A percentile compares a stretch with the other conserved stretches of the same genome.
Evolutionary conservation across 352 stramenopile genomes (phyloP).

Genomic region (Nothophytophthora sp.): DNA sequence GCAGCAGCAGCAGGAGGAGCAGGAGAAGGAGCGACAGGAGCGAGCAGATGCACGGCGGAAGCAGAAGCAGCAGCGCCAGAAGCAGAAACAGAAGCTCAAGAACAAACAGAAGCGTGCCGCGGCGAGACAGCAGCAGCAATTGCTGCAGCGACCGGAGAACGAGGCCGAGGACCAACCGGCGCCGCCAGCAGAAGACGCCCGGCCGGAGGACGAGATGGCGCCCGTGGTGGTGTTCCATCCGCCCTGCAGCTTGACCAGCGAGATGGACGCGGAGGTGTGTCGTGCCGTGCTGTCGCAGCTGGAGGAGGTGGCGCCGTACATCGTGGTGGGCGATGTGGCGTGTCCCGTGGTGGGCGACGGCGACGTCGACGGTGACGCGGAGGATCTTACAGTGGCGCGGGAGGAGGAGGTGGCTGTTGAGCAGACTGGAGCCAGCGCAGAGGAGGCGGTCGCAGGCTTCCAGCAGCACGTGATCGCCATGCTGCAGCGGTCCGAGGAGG

Average conservation of each 20-base stretch:
- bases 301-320: constrained; percentile 48
- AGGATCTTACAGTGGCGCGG: no score
- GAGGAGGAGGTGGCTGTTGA: no score
- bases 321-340: constrained; percentile 61
- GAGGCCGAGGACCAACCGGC: background rate
- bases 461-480: constrained; percentile 55
- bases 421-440: constrained; percentile 1
- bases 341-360: constrained; percentile 41
- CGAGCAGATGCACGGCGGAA: constrained; percentile 7
- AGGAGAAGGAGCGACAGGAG: constrained; percentile 16
- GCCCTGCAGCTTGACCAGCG: constrained; percentile 30
- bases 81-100: constrained; percentile 33
- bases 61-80: constrained; percentile 8
- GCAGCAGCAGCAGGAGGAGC: background rate
- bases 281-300: constrained; percentile 53
- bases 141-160: constrained; percentile 17
- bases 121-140: constrained; percentile 19
- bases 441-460: constrained; percentile 39
- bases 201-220: constrained; percentile 12
- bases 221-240: constrained; percentile 44
- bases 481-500: constrained; percentile 51
- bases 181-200: constrained; percentile 7
- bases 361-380: no score
- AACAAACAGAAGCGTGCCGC: constrained; percentile 21
- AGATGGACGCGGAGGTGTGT: constrained; percentile 54